Percentiles rank a stretch among this genome's conserved stretches.
phyloP scores from a whole-genome alignment of 139 green algal species.

The Mychonastes homosphaera region DNA sequence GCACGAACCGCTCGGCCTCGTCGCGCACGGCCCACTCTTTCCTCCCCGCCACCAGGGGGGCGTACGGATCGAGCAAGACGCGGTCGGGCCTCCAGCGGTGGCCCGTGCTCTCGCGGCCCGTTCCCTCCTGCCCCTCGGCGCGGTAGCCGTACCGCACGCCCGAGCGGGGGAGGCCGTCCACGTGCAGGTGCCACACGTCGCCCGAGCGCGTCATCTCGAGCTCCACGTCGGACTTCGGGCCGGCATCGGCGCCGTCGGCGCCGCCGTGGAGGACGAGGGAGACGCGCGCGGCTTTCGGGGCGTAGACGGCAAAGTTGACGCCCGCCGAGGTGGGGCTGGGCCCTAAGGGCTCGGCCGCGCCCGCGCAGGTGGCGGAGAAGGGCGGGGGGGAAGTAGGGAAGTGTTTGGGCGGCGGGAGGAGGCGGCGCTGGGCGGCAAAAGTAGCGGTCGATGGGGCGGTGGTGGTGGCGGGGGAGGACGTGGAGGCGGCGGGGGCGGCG shows the following conservation, averaged over 20 bases:
- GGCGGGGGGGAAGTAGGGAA: no score
- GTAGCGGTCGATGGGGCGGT: no score
- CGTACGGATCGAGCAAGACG: slow-evolving; percentile 79
- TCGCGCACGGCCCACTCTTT: slow-evolving; percentile 60
- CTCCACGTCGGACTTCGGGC: background rate
- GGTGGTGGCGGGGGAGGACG: no score
- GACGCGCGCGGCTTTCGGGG: slow-evolving; percentile 46
- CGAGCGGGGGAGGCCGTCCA: slow-evolving; percentile 46
- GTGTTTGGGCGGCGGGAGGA: no score
- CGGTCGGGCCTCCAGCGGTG: slow-evolving; percentile 23
- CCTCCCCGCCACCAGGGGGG: slow-evolving; percentile 57
- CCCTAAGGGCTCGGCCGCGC: slow-evolving; percentile 49
- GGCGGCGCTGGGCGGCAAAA: no score
- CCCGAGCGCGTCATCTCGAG: slow-evolving; percentile 14
- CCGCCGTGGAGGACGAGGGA: slow-evolving; percentile 51
- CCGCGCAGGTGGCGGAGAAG: slow-evolving; percentile 12
- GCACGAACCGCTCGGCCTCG: slow-evolving; percentile 61
- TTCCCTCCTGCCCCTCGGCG: slow-evolving; percentile 54
- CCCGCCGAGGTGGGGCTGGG: slow-evolving; percentile 37
- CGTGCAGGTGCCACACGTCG: slow-evolving; percentile 62
- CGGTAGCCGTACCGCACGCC: slow-evolving; percentile 63
- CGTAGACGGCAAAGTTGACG: slow-evolving; percentile 79
- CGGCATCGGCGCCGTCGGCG: slow-evolving; percentile 11
- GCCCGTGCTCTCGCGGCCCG: slow-evolving; percentile 65
- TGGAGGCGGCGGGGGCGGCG: no score